Evolutionary conservation across 139 green algal genomes (phyloP), one percentile per base, ranked within the genome.

Genomic region (Nannochloris sp.): DNA sequence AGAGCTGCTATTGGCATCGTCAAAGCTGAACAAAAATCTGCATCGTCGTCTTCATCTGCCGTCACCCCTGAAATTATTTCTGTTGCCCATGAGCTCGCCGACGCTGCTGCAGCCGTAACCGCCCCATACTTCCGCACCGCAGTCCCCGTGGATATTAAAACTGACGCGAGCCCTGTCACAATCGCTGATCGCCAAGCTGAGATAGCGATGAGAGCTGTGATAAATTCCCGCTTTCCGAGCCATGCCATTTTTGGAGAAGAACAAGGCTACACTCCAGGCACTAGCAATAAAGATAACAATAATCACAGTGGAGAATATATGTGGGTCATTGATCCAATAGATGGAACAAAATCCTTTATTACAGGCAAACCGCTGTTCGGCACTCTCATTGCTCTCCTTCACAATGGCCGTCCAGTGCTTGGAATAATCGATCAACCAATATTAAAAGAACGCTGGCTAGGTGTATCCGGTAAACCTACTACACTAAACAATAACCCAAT

Each of bases 341-440:
- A 99, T 62, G 94, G 94, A 44, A 99, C 94, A n/a, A 96, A 97
- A 73, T 91, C 78, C 76, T 99, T 98, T 78, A 97, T 99, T 68
- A 99, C 92, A 61, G 92, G 93, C 66, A 99, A 99, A 79, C 94
- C 94, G 7, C 65, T 97, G 27, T 99, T 96, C 70, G 94, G 94
- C 31, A 97, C 90, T 2, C 81, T 99, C 7, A 90, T 99, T 24
- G 77, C 91, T 0, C 81, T 99, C 59, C 68, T 97, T 39, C 72
- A 92, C 63, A 64, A 88, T 37, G 94, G 94, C n/a, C 34, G 51
- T 0, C 94, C 94, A 3, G 70, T 97, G 7, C 70, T 99, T 19
- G 94, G 94, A 35, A 77, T 99, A 55, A 91, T 99, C 24, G 93
- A 99, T 75, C 93, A 98, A 73, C 91, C 93, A 4, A 84, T 97